phyloP scores from a whole-genome alignment of 169 alveolate genomes.

The Cryptosporidium parvum region DNA sequence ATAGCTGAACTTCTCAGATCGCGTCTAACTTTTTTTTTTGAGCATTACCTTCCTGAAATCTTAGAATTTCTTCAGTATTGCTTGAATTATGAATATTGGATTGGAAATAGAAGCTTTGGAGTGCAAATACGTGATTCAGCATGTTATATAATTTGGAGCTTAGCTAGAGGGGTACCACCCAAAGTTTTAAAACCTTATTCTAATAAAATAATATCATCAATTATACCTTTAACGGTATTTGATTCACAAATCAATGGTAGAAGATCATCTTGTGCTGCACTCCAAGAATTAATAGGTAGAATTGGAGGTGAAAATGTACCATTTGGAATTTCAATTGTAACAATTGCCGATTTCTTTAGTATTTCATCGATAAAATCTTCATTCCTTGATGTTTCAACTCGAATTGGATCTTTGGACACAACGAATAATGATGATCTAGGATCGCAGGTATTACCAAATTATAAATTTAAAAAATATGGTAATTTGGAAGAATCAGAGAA shows the following conservation, averaged over 20 bases:
- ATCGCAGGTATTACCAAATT: background rate
- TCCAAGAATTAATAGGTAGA: conserved; percentile 79
- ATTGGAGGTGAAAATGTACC: conserved; percentile 75
- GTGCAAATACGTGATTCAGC: conserved; percentile 79
- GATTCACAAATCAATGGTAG: conserved; percentile 77
- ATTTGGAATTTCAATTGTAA: conserved; percentile 70
- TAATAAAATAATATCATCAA: conserved; percentile 29
- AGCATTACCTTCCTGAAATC: conserved; percentile 32
- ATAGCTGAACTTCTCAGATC: conserved; percentile 78
- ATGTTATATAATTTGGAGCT: conserved; percentile 78
- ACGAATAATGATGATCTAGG: conserved; percentile 1
- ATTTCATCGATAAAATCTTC: conserved; percentile 54
- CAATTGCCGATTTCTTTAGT: conserved; percentile 74
- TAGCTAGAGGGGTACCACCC: conserved; percentile 74
- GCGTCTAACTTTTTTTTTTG: conserved; percentile 29
- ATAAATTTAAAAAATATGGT: background rate
- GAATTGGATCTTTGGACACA: conserved; percentile 33
- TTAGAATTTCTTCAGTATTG: conserved; percentile 54
- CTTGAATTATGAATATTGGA: conserved; percentile 53
- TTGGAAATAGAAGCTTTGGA: conserved; percentile 59
- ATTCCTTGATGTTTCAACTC: conserved; percentile 51
- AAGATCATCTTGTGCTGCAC: conserved; percentile 79
- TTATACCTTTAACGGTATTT: conserved; percentile 73
- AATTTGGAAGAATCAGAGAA: background rate
- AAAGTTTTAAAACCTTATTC: background rate